phyloP scores from a whole-genome alignment of 441 rosid species.

The Syzygium syzygioides region DNA sequence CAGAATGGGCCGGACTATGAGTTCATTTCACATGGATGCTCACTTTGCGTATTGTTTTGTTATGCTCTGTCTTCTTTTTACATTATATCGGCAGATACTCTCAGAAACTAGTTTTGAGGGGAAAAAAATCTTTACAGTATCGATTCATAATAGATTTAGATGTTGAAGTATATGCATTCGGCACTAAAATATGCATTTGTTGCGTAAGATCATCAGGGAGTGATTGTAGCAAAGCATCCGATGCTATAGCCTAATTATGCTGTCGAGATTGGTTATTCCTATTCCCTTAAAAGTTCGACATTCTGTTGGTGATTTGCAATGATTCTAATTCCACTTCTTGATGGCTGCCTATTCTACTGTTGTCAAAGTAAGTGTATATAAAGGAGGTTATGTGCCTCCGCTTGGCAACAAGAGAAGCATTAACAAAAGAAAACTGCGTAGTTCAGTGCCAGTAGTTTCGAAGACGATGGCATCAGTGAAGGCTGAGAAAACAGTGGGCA shows the following conservation, averaged over 20 bases:
- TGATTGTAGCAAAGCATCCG: neutral
- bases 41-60: neutral
- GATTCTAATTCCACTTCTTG: neutral
- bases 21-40: neutral
- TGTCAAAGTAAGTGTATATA: neutral
- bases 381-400: neutral
- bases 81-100: neutral
- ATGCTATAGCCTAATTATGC: neutral
- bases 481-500: slow-evolving; percentile 30
- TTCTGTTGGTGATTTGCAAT: neutral
- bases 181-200: neutral
- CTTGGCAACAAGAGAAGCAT: neutral
- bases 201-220: neutral
- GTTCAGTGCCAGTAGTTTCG: neutral
- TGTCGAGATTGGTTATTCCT: neutral
- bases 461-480: slow-evolving; percentile 34
- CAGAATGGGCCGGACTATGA: neutral
- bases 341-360: neutral
- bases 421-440: neutral
- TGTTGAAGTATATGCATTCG: neutral
- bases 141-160: neutral
- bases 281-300: neutral
- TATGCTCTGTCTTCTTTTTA: neutral
- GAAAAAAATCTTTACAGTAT: neutral
- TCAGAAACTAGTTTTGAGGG: neutral